phyloP scores from a whole-genome alignment of 805 yeast species.

The Teunomyces cretensis region DNA sequence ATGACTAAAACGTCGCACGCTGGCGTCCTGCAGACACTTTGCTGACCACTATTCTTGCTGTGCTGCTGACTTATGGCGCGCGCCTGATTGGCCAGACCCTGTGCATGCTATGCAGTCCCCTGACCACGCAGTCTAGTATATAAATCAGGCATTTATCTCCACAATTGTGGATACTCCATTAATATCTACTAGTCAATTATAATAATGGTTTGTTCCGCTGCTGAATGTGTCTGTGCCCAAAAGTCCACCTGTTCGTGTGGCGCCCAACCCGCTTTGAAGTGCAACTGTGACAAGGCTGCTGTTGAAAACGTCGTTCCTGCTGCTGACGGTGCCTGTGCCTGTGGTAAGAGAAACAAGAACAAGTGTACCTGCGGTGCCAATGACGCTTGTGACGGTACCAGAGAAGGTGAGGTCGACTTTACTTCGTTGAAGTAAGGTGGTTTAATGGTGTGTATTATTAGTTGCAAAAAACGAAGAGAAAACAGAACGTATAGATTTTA shows the following conservation, averaged over 20 bases:
- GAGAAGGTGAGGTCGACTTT: conserved; percentile 62
- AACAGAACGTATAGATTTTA: too few relatives aligned
- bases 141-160: conserved; percentile 4
- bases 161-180: conserved; percentile 7
- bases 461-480: neutral
- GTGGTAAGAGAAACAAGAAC: conserved; percentile 55
- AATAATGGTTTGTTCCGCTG: conserved; percentile 15
- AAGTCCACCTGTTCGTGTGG: conserved; percentile 68
- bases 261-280: conserved; percentile 55
- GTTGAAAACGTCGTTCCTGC: conserved; percentile 50
- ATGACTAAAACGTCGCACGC: neutral
- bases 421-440: conserved; percentile 36
- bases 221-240: conserved; percentile 54
- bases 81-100: neutral
- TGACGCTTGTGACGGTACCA: conserved; percentile 22
- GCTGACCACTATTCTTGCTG: neutral
- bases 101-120: neutral
- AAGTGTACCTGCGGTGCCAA: conserved; percentile 57
- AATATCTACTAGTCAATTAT: neutral
- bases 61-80: neutral
- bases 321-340: conserved; percentile 48
- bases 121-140: neutral
- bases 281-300: conserved; percentile 53
- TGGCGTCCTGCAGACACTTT: neutral
- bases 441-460: neutral